Conservation (phyloP, 768 basidiomycete genomes). For the Leccinum arenicola region DNA sequence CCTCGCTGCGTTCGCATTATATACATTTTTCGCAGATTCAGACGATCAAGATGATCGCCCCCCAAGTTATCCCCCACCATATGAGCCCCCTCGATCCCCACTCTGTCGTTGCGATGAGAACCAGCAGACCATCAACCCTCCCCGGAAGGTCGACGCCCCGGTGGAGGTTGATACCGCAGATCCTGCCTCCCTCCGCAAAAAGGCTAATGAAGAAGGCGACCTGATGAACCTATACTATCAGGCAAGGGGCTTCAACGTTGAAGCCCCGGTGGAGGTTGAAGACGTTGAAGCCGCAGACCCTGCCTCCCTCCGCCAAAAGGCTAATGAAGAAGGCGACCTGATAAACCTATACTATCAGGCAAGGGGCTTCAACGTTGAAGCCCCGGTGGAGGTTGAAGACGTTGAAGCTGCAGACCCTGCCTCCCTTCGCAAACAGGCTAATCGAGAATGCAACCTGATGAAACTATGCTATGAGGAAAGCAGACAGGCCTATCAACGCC, state of each 20-base stretch:
- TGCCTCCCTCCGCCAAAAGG: no score
- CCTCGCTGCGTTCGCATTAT: slow-evolving; percentile 7
- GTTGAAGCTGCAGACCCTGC: no score
- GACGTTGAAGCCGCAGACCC: no score
- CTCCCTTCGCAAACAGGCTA: no score
- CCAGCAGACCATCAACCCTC: neutral
- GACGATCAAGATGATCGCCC: slow-evolving; percentile 6
- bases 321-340: no score
- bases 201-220: slow-evolving; percentile 77
- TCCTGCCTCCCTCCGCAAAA: slow-evolving; percentile 64
- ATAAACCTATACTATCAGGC: no score
- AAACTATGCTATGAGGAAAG: no score
- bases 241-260: neutral
- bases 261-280: no score
- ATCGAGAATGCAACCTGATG: no score
- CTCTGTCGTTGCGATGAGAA: slow-evolving; percentile 7
- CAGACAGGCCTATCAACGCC: no score
- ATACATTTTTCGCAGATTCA: slow-evolving; percentile 2
- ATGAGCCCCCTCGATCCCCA: neutral
- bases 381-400: no score
- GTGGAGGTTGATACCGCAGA: slow-evolving; percentile 14
- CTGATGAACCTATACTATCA: slow-evolving; percentile 64
- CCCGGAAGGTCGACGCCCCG: neutral
- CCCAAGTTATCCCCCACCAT: neutral
- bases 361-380: no score